Evolutionary conservation across 176 grass and related monocot genomes (phyloP), one percentile per base, ranked within the genome.

Genomic region (Oryza longistaminata): DNA sequence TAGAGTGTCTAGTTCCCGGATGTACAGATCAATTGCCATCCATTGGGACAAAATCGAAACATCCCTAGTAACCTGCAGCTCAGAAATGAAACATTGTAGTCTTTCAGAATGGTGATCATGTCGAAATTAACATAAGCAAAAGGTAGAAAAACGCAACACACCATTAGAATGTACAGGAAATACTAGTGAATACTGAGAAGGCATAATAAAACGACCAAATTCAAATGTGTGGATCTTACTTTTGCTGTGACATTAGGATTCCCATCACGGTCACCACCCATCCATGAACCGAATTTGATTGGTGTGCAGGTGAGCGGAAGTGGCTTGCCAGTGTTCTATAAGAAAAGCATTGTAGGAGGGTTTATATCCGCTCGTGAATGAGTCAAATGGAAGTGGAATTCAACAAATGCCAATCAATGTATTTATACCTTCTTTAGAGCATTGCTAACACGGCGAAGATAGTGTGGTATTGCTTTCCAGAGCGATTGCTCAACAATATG

Each of bases 401-500:
- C 40, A 88, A 34, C 9, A 66, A 75, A 71, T 22, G 16, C 3
- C 12, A 68, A 60, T 19, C 24, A 39, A n/a, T 81, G 24, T 43
- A 90, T 88, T 5, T 29, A 48, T 46, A 95, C 93, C 96, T 98
- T 95, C 86, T 93, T 98, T 64, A 98, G 68, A 64, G 91, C 93
- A 92, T 82, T 93, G 85, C 91, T 98, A 80, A 95, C 96, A 81
- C 96, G 96, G 17, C 93, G 96, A 81, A 98, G 88, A 84, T 98
- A 98, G 66, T 93, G 93, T 19, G 96, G 93, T 31, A 98, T 45
- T 5, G 96, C 93, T 93, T 88, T 93, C 96, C 93, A 98, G n/a
- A 98, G 93, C 29, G 96, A 98, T 87, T 98, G 93, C 48, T 98
- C 96, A 78, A 98, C 96, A 83, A 98, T 98, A 81, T 95, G 89